A percentile compares a stretch with the other conserved stretches of the same genome.
Evolutionary conservation across 768 basidiomycete genomes (phyloP).

Genomic region (Auricularia sp.): DNA sequence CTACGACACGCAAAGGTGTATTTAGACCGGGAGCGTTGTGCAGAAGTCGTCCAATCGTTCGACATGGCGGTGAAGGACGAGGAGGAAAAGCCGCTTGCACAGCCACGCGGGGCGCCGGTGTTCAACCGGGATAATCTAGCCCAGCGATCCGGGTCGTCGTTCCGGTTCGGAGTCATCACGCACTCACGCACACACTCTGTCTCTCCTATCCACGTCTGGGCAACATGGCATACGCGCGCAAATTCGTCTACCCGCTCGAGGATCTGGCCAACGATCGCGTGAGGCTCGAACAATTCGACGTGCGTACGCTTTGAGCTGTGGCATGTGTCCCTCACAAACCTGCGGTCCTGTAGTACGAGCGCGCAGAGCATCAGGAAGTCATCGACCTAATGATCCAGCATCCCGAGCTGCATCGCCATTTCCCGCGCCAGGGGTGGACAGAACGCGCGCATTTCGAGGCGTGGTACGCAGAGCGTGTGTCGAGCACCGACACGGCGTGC

Average conservation of each 20-base stretch:
- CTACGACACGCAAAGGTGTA: too few relatives aligned
- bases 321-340: too few relatives aligned
- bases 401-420: constrained; percentile 36
- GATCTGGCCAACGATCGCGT: constrained; percentile 37
- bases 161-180: neutral
- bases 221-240: neutral
- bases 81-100: neutral
- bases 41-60: too few relatives aligned
- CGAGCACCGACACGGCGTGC: constrained; percentile 13
- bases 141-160: neutral
- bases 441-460: constrained; percentile 12
- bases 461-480: neutral
- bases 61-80: too few relatives aligned
- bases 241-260: neutral
- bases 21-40: too few relatives aligned
- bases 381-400: constrained; percentile 24
- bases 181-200: too few relatives aligned
- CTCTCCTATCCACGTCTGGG: too few relatives aligned
- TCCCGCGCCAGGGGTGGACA: constrained; percentile 33
- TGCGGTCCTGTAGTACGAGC: constrained; percentile 18
- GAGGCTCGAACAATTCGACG: constrained; percentile 39
- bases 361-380: constrained; percentile 33
- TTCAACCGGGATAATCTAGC: neutral
- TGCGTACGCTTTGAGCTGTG: neutral
- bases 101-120: neutral